A percentile compares a stretch with the other conserved stretches of the same genome.
Conservation (phyloP, 164 flowering plant species). For the Annona squamosa region DNA sequence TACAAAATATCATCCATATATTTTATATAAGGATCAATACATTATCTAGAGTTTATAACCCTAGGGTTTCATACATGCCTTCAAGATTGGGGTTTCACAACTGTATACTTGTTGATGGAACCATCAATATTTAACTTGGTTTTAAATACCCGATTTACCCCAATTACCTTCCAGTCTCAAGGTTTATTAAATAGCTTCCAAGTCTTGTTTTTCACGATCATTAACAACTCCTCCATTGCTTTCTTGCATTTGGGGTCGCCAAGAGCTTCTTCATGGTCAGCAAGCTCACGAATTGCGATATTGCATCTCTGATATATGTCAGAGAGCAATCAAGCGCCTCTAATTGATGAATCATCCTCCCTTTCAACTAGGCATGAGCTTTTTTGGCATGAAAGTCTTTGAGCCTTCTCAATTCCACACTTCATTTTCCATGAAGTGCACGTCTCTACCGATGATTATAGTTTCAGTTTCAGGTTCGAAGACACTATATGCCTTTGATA, state of each 20-base stretch:
- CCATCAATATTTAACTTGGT: neutral
- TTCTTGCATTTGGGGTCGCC: neutral
- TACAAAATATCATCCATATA: too few relatives aligned
- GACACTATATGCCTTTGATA: neutral
- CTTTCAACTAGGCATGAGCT: neutral
- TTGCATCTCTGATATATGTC: neutral
- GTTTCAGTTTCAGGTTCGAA: neutral
- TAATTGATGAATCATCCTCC: neutral
- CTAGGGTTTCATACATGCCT: too few relatives aligned
- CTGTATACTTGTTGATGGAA: neutral
- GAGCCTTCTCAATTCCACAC: neutral
- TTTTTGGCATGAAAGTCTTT: neutral
- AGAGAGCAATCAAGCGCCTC: neutral
- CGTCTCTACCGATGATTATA: neutral
- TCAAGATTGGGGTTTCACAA: too few relatives aligned
- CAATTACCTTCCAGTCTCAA: neutral
- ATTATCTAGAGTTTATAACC: too few relatives aligned
- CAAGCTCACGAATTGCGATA: neutral
- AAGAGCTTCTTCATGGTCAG: neutral
- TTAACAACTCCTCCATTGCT: neutral
- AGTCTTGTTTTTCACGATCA: neutral
- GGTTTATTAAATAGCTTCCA: neutral
- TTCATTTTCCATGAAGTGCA: neutral
- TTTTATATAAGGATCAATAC: too few relatives aligned
- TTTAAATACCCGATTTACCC: neutral